phyloP scores from a whole-genome alignment of 768 basidiomycete species.

The Leccinum arenicola region DNA sequence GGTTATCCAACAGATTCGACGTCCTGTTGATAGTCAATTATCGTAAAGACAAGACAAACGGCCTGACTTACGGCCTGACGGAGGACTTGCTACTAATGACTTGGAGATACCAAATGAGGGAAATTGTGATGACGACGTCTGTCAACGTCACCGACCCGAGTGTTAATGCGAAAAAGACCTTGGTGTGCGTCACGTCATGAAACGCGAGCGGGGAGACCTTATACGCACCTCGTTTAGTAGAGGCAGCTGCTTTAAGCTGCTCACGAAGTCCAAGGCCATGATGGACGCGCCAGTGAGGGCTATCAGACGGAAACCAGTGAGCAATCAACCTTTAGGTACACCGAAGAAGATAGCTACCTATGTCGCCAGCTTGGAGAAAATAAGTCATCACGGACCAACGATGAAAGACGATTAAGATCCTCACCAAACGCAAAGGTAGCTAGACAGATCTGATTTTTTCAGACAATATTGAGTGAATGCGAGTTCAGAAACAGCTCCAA shows the following conservation, averaged over 20 bases:
- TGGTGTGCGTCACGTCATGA: neutral
- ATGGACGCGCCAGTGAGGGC: conserved; percentile 6
- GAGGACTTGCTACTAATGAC: neutral
- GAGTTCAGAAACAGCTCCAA: neutral
- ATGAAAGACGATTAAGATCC: neutral
- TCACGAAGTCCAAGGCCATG: neutral
- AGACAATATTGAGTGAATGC: neutral
- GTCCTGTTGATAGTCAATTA: neutral
- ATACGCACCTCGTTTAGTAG: conserved; percentile 7
- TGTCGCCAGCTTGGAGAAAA: conserved; percentile 2
- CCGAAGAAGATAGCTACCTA: neutral
- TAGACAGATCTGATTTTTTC: neutral
- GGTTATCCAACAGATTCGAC: neutral
- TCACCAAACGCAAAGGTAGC: conserved; percentile 8
- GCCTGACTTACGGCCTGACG: conserved; percentile 4
- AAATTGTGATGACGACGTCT: conserved; percentile 14
- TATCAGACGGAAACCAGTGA: neutral
- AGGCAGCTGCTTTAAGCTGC: neutral
- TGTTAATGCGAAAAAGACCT: conserved; percentile 6
- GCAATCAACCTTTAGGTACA: neutral
- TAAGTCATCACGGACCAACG: neutral
- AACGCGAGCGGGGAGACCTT: neutral
- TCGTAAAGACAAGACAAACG: neutral
- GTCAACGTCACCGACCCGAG: conserved; percentile 17
- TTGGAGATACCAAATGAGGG: conserved; percentile 9